phyloP scores from a whole-genome alignment of 2,329 filamentous ascomycete species.

The Mariannaea elegans region DNA sequence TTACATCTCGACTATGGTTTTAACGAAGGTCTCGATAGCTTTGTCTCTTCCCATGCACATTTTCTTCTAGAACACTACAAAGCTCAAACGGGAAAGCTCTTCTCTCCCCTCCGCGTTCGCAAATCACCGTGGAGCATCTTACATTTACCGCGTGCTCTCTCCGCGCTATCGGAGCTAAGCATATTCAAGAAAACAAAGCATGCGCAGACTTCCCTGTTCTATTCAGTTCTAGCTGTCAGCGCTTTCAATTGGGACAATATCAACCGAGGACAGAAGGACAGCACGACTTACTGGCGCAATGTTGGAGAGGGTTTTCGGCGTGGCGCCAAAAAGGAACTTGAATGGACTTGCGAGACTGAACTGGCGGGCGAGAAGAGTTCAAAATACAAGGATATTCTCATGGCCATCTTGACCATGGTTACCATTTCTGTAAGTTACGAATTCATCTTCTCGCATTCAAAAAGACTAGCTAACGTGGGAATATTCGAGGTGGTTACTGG shows the following conservation, averaged over 20 bases:
- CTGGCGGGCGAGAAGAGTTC: constrained; percentile 3
- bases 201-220: background rate
- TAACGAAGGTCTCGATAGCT: background rate
- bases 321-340: constrained; percentile 2
- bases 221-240: constrained; percentile 5
- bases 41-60: background rate
- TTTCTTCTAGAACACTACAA: constrained; percentile 11
- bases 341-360: constrained; percentile 4
- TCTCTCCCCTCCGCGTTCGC: constrained; percentile 1
- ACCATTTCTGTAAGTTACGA: constrained; percentile 2
- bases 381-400: constrained; percentile 10
- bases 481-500: background rate
- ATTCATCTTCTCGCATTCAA: too few species aligned
- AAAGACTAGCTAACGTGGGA: background rate
- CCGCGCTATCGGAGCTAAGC: constrained; percentile 1
- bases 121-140: constrained; percentile 10
- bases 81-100: background rate
- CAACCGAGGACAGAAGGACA: background rate
- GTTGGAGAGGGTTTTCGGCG: background rate
- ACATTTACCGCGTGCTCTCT: constrained; percentile 6
- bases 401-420: constrained; percentile 8
- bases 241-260: constrained; percentile 13
- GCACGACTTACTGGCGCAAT: constrained; percentile 7
- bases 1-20: background rate
- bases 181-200: constrained; percentile 9